Base-by-base conservation (phyloP, 1,284 basidiomycete genomes). In the Apiotrichum veenhuisii region DNA sequence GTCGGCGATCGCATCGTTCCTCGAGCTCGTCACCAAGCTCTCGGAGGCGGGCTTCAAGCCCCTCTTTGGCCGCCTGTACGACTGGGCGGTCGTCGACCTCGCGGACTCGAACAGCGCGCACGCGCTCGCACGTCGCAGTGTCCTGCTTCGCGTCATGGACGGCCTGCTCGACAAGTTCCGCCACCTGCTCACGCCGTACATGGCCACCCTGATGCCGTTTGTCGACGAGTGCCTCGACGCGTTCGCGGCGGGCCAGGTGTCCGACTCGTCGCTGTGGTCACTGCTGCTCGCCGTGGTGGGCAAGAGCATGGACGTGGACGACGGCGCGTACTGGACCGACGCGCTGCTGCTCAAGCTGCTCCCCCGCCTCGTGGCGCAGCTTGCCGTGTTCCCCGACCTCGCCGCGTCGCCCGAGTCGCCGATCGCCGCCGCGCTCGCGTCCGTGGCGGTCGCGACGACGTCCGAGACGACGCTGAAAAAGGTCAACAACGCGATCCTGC, bases 41-140 rank as follows among this genome's bases (percentile, higher is more conserved):
- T 97, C 95, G 69, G 96, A 98, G 70, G 84, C 86, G 0, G 83
- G 88, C 0, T 98, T 99, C 85, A 85, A 86, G 64, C 95, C 95
- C 2, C 79, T 98, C 20, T 96, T 97, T 81, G 85, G 93, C 59
- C 86, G 87, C 60, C 78, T 94, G 63, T 94, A 91, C 70, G 95
- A 99, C 74, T 99, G 96, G 95, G 92, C 92, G 0, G 94, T 94
- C 11, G 74, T 82, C 50, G 81, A 82, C 53, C 71, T 80, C 22
- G 10, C 38, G 3, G 61, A 64, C n/a, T 58, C 65, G n/a, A n/a
- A n/a, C 42, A 65, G 71, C 55, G 54, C 55, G 17, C 64, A 72
- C 27, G 57, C 71, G 14, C 51, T 64, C 23, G 70, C 71, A 42
- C 64, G 85, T 44, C 84, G 83, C 65, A 80, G 85, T 20, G 85